Evolutionary conservation across 2,329 filamentous ascomycete genomes (phyloP), one percentile per base, ranked within the genome.

Genomic region (Curvularia sp.): DNA sequence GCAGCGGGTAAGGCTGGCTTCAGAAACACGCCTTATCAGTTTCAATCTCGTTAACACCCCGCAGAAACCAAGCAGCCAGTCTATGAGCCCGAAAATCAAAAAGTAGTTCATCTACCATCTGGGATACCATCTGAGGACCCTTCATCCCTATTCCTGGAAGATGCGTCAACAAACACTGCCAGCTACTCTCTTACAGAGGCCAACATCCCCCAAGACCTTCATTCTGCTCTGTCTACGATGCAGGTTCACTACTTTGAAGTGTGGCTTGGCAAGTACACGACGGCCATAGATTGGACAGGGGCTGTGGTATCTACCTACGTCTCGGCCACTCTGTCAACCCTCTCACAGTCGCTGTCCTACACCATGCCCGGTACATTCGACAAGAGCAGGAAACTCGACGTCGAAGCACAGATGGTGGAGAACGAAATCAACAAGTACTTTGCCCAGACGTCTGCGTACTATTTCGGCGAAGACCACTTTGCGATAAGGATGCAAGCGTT

Each of bases 241-340:
- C 93, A 97, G 75, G 82, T 86, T 52, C 81, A 84, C 26, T 97
- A 92, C 78, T 97, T 95, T 73, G 84, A 88, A 47, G 79, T 89
- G 4, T 90, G 90, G 83, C 80, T 89, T 35, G 93, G 91, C 10
- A 92, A 87, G 26, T 98, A 93, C 92, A 92, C 93, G 0, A 83
- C 84, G 1, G 86, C 91, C 31, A 97, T 96, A 69, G 94, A 97
- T 79, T 98, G 94, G 94, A 98, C 94, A 0, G 89, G 88, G 18
- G 93, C 94, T 4, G 92, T 97, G 8, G 82, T 92, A 67, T 88
- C 88, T 43, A 97, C 93, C 0, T 88, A 94, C 56, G 79, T 97
- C 35, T 89, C 91, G 0, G 90, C 88, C 13, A 85, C 88, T 2
- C 83, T 95, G 15, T 86, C 84, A 15, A 88, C 89, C n/a, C 79